Percentiles rank a stretch among this genome's conserved stretches.
phyloP scores from a whole-genome alignment of 352 stramenopile genomes.

The Hyaloperonospora arabidopsidis region DNA sequence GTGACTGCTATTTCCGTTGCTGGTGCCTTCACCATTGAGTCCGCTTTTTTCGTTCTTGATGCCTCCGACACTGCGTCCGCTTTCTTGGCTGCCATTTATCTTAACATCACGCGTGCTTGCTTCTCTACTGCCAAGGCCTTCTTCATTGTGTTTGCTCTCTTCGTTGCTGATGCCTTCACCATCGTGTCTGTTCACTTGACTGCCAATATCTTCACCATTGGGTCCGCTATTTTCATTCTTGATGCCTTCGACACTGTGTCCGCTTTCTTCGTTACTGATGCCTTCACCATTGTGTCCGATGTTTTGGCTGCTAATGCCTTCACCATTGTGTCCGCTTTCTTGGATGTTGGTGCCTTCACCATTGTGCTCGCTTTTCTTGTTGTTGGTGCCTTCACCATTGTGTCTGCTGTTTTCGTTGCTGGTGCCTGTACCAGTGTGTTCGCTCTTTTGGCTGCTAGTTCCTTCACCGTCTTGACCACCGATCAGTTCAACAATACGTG shows the following conservation, averaged over 20 bases:
- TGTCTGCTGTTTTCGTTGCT: background rate
- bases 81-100: background rate
- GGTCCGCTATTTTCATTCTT: background rate
- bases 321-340: background rate
- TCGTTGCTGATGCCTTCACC: constrained; percentile 1
- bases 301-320: background rate
- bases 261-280: background rate
- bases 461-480: background rate
- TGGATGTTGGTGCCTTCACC: background rate
- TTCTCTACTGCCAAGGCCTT: background rate
- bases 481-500: background rate
- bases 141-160: background rate
- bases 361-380: background rate
- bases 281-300: background rate
- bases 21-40: background rate
- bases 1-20: background rate
- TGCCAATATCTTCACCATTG: background rate
- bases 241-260: background rate
- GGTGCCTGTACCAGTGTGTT: background rate
- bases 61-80: background rate
- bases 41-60: background rate
- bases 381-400: background rate
- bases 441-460: background rate
- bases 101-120: no score
- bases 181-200: background rate